Evolutionary conservation across 2,329 filamentous ascomycete species (phyloP), one percentile per base, ranked within the genome.

Genomic region (Pyrenophora seminiperda): DNA sequence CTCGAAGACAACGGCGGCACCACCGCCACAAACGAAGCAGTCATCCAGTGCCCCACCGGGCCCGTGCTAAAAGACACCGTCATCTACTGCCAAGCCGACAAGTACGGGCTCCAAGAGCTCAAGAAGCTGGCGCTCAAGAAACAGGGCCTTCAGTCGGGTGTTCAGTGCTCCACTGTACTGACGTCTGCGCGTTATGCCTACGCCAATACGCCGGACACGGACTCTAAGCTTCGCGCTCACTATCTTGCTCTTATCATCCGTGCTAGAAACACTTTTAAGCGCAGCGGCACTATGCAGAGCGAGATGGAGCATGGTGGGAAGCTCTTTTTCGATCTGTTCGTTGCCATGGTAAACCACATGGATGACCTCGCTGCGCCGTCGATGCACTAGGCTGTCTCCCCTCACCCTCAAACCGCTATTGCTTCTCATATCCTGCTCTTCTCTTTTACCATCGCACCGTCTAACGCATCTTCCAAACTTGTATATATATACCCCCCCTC

Each of bases 201-300:
- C 71, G 85, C 85, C 64, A 85, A 96, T 75, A 97, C 92, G 0
- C 90, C 91, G 3, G 90, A 96, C 69, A 89, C 81, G 17, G 92
- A 96, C 77, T 93, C 89, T n/a, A 92, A 92, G 74, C 81, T 96
- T 45, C 83, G 92, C 51, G 91, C 91, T 18, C 91, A 96, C 74
- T 97, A 96, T 65, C 85, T 96, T 30, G 91, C 92, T 14, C 84
- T 96, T 68, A 96, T 96, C 75, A 95, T 96, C 70, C 86, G 91
- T 59, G 90, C 88, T 63, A 84, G 92, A 60, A 83, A 84, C 68
- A 96, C 90, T 2, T 96, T 97, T 76, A 96, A 96, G 80, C 83
- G 90, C 47, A 96, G 91, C 74, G 91, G 91, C 46, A 96, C 91
- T 3, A 96, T 96, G 91, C 92, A 96, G 76, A 84, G 90, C 61